Evolutionary conservation across 2,329 filamentous ascomycete genomes (phyloP), one percentile per base, ranked within the genome.

Genomic region (Aspergillus sp.): DNA sequence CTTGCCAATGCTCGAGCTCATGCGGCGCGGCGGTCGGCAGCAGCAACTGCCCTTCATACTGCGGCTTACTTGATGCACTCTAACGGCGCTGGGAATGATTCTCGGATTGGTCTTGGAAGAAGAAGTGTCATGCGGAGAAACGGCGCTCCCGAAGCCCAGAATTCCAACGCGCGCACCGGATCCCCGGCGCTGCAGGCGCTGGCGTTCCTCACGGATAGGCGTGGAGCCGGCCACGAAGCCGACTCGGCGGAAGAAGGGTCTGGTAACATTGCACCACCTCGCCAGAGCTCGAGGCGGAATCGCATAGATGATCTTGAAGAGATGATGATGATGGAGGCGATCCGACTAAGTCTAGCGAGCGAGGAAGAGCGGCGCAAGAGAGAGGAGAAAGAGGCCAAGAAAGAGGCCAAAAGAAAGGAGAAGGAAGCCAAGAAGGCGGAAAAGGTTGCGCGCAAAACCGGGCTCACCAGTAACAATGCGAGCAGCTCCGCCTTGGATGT

Each of bases 271-370:
- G 72, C 77, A 38, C 75, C 79, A 5, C 72, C 78, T 15, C 77
- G 78, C n/a, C 74, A 83, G 7, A 84, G 82, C 66, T 84, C 84
- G 38, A 79, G 88, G 61, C 80, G 86, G 62, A 84, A 77, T 58
- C 84, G 91, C 30, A 86, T 96, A 72, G 91, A 96, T 21, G 93
- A 98, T 67, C 83, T 98, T 0, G 95, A 99, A 73, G 94, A 96
- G 52, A 90, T 99, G 81, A 99, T 99, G 95, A 92, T 98, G 82
- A 92, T 95, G 83, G 95, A 99, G 75, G 95, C 95, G 0, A 96
- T 99, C 51, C 84, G 95, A 41, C 77, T 96, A 30, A 96, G 92
- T 51, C 81, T 99, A n/a, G 92, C 90, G 0, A 89, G 91, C 1
- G 95, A 99, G 73, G 94, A 98, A 70, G 94, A 98, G 44, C 86